Base-by-base conservation (phyloP, 2,329 filamentous ascomycete species). In the Chalaropsis ovoidea region DNA sequence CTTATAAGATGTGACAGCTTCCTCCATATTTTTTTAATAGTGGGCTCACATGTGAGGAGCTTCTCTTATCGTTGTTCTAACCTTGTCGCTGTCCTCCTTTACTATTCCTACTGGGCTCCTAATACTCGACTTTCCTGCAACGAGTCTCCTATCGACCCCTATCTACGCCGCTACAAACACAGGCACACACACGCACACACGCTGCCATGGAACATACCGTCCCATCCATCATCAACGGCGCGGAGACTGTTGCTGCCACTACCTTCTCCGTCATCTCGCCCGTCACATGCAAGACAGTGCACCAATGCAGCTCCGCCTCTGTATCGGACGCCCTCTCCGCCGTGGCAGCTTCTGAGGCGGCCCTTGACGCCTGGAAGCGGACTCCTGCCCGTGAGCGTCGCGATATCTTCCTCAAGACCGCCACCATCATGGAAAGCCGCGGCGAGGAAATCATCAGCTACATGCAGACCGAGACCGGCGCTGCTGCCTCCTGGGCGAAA, bases 331-430 rank as follows among this genome's bases (percentile, higher is more conserved):
- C 86, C 35, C 75, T 81, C 19, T 75, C 77, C 10, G 81, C 85
- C 10, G 74, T 79, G 64, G 70, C 74, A 31, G 75, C 78, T 5
- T 88, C 89, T 0, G 77, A 84, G n/a, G 77, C 78, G 15, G 89
- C 90, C 0, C 86, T 89, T 74, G 81, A 81, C 54, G 75, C 80
- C 67, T 95, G 90, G 90, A 79, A 81, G 54, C 82, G 81, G 69
- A 82, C 82, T 2, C 84, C 82, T 58, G 82, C 85, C 0, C 72
- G 77, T 27, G 72, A 79, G 27, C 86, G 88, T 47, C 84, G 88
- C 43, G 82, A 87, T 69, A 84, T 95, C 69, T 79, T 95, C 67
- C 76, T 87, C 67, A 85, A 83, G 72, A 86, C 87, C 0, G 85
- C 86, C 10, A 82, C 85, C 8, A 75, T 91, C 61, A 77, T 92